These are phyloP conservation scores for Dryas octopetala DNA, from an alignment of 306 rosid genomes.

Conservation along the genomic window DNA sequence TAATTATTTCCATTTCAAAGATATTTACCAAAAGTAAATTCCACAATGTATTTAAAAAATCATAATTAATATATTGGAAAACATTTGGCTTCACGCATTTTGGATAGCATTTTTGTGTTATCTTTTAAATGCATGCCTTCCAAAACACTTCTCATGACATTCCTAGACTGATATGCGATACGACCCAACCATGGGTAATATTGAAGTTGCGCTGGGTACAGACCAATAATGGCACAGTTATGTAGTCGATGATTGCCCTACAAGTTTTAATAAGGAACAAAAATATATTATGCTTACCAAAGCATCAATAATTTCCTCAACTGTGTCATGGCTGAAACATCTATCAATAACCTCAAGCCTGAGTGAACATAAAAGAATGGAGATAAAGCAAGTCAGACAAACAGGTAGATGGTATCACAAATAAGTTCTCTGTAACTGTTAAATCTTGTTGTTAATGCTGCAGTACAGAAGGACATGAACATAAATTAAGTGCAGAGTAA, in stretches of 20 bases:
- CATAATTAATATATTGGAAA: neutral
- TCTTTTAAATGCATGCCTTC: neutral
- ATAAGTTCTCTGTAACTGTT: neutral
- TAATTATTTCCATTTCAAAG: constrained; percentile 8
- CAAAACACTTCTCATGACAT: neutral
- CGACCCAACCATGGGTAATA: neutral
- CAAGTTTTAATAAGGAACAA: neutral
- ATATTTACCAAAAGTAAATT: neutral
- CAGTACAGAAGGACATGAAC: neutral
- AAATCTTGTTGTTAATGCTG: neutral
- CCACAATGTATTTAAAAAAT: neutral
- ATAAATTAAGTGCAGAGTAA: neutral
- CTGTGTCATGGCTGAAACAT: constrained; percentile 82
- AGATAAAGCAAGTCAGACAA: constrained; percentile 19
- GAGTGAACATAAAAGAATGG: constrained; percentile 25
- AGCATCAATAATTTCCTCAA: constrained; percentile 85
- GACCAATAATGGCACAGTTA: neutral
- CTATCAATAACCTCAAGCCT: constrained; percentile 70
- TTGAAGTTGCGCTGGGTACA: neutral
- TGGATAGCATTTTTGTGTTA: neutral
- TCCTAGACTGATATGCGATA: neutral
- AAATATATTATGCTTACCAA: constrained; percentile 60
- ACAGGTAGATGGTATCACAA: neutral
- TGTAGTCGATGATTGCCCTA: neutral
- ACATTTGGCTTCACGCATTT: neutral